These are phyloP conservation scores for Colletotrichum caudatum DNA, from an alignment of 2,329 filamentous ascomycete genomes.

Conservation along the genomic window DNA sequence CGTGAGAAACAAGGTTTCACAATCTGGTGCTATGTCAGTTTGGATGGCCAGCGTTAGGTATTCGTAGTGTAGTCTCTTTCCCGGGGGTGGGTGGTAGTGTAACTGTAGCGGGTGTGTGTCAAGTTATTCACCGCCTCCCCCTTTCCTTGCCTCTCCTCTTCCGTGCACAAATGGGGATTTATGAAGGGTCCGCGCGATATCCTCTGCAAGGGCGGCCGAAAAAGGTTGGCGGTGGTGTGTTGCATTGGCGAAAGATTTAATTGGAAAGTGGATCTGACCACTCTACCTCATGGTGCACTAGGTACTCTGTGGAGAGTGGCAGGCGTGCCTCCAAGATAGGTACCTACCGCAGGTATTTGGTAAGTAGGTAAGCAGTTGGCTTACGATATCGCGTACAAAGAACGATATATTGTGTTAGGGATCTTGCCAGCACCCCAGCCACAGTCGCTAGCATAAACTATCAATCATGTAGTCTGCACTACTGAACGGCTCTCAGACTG, in stretches of 20 bases:
- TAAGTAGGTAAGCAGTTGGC: background rate
- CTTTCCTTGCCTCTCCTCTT: slow-evolving; percentile 4
- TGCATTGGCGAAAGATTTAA: slow-evolving; percentile 38
- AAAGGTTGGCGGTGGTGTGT: slow-evolving; percentile 30
- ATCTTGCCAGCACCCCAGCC: no score
- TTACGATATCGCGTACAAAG: slow-evolving; percentile 20
- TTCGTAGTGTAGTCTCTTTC: background rate
- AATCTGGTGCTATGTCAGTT: background rate
- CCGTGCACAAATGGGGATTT: slow-evolving; percentile 21
- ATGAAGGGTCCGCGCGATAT: slow-evolving; percentile 31
- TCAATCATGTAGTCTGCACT: no score
- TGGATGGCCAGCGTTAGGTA: background rate
- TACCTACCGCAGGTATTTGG: no score
- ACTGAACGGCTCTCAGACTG: background rate
- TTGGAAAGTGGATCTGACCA: slow-evolving; percentile 39
- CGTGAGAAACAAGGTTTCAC: slow-evolving; percentile 11
- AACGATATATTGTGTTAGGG: background rate
- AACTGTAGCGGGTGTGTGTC: slow-evolving; percentile 30
- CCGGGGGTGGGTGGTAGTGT: background rate
- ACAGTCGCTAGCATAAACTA: slow-evolving; percentile 9
- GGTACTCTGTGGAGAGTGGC: background rate
- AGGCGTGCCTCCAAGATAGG: no score
- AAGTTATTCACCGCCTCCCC: slow-evolving; percentile 36
- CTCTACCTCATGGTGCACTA: no score
- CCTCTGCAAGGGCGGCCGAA: background rate